A percentile compares a stretch with the other conserved stretches of the same genome.
phyloP scores from a whole-genome alignment of 2,329 filamentous ascomycete species.

The Thelonectria discophora region DNA sequence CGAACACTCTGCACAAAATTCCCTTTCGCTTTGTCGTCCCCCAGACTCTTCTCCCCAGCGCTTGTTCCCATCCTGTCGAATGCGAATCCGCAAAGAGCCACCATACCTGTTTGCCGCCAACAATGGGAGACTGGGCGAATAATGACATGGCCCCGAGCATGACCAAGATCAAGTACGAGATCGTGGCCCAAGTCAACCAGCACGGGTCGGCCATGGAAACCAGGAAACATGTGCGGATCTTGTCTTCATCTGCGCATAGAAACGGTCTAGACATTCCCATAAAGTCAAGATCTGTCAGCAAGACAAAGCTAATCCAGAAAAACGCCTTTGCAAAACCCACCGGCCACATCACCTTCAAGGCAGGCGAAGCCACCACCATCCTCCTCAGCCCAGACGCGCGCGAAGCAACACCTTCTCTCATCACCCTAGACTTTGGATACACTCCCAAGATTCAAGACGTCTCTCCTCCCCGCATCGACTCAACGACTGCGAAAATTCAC shows the following conservation, averaged over 20 bases:
- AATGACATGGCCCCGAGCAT: constrained; percentile 32
- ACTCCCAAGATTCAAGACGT: background rate
- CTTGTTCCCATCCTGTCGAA: background rate
- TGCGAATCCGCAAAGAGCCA: background rate
- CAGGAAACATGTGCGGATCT: background rate
- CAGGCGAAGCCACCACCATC: background rate
- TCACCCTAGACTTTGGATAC: background rate
- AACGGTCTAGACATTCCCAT: background rate
- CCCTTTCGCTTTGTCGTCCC: constrained; percentile 2
- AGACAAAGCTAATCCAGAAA: background rate
- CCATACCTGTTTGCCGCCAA: constrained; percentile 25
- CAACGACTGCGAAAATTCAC: background rate
- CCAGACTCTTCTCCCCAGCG: background rate
- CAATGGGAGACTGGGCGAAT: constrained; percentile 34
- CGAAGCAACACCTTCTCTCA: background rate
- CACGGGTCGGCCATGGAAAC: background rate
- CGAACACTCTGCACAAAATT: background rate
- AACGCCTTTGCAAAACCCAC: background rate
- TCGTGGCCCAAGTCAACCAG: constrained; percentile 25
- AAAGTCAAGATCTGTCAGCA: background rate
- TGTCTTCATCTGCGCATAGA: background rate
- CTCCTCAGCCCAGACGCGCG: constrained; percentile 1
- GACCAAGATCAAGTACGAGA: constrained; percentile 31
- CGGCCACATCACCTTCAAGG: background rate
- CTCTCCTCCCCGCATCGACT: background rate